Base-by-base conservation (phyloP, 176 grass and related monocot genomes). In the Cenchrus americanus region DNA sequence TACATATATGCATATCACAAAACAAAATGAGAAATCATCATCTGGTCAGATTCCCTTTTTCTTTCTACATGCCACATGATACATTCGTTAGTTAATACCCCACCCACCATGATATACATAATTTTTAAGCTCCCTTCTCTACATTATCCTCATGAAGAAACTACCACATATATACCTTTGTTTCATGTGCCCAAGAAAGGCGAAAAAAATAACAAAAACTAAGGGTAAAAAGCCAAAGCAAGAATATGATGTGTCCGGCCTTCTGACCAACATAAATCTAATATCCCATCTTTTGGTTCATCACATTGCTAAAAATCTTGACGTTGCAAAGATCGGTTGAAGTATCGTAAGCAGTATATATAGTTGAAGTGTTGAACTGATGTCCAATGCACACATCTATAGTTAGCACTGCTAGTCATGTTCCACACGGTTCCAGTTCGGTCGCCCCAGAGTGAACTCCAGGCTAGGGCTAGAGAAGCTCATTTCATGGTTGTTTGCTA, bases 401-500 rank as follows among this genome's bases (percentile, higher is more conserved):
- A 57, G 41, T 34, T 42, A 69, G 66, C 71, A 1, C 64, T 69
- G 77, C 88, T 84, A 95, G 71, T 91, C 90, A 78, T 79, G 88
- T 18, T 85, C 86, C 11, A 59, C 73, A n/a, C 62, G 40, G 0
- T 85, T 66, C 88, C 86, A 91, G 19, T 84, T 79, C 22, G 86
- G 80, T 82, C 90, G 54, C 62, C 93, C 90, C 48, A 96, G 63
- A 1, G 93, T 96, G 86, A 96, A 96, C 88, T 96, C 90, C 12
- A 96, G 77, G 90, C 86, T 93, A 46, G 90, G 93, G 72, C 49
- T 64, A 37, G 90, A 90, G 71, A 51, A 65, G 46, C 85, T 87
- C 40, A 76, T 78, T 85, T 91, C 86, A 71, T 84, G 79, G 78
- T 55, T 76, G 24, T 4, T 37, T 37, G 88, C 66, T 72, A 80